phyloP scores from a whole-genome alignment of 2,329 filamentous ascomycete species.

The Myrmaecium sp. region DNA sequence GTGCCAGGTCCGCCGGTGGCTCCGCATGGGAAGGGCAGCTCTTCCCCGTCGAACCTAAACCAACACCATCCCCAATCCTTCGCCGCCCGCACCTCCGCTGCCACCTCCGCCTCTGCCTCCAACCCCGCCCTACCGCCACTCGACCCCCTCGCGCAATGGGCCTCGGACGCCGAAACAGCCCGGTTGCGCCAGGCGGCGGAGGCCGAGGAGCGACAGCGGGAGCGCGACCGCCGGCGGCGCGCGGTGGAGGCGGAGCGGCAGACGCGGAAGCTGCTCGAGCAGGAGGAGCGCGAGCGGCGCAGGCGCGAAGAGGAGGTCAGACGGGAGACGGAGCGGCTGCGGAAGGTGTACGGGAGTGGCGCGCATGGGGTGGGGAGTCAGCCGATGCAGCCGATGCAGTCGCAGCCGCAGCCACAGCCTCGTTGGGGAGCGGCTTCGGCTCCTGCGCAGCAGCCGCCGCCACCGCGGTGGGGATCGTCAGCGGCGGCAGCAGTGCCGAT shows the following conservation, averaged over 20 bases:
- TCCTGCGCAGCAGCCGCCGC: no score
- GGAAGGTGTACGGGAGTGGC: slow-evolving; percentile 47
- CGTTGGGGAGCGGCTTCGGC: no score
- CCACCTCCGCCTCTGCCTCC: slow-evolving; percentile 13
- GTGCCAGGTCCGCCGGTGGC: slow-evolving; percentile 1
- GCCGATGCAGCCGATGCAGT: no score
- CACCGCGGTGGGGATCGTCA: no score
- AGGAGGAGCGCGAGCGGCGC: slow-evolving; percentile 45
- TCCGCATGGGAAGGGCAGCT: slow-evolving; percentile 1
- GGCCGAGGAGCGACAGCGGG: slow-evolving; percentile 28
- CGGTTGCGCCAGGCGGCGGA: slow-evolving; percentile 27
- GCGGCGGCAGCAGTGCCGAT: no score
- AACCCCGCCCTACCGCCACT: slow-evolving; percentile 14
- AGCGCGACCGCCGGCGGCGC: slow-evolving; percentile 38
- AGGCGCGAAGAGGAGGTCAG: slow-evolving; percentile 38
- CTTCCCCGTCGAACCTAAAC: no score
- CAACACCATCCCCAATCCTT: slow-evolving; percentile 2
- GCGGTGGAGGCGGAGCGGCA: slow-evolving; percentile 41
- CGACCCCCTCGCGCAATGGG: slow-evolving; percentile 36
- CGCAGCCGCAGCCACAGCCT: no score
- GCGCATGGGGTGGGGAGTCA: no score
- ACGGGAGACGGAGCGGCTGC: slow-evolving; percentile 60
- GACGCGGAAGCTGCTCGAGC: slow-evolving; percentile 48
- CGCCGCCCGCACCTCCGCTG: slow-evolving; percentile 10
- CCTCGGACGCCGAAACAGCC: slow-evolving; percentile 32